Base-by-base conservation (phyloP, 441 rosid genomes). In the Gossypium lobatum region DNA sequence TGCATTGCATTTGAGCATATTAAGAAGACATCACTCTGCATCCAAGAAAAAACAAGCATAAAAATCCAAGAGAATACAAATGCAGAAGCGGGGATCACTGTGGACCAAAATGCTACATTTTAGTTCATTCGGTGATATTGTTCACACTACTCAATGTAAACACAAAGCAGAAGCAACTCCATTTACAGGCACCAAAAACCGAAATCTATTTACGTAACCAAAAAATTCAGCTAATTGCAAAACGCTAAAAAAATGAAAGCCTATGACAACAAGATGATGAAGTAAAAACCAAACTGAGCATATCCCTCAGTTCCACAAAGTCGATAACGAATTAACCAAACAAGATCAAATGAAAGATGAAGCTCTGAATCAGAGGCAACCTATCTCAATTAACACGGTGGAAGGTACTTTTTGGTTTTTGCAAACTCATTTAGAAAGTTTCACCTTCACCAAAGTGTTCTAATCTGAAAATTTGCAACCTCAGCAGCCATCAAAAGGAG, bases 1-100 rank as follows among this genome's bases (percentile, higher is more conserved):
- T 84, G 90, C 98, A 92, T 90, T 20, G 97, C 97, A 77, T 93
- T 93, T 70, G 96, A 87, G 87, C 97, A 90, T 77, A 93, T 90
- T 64, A 92, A 78, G 58, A 88, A 83, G 46, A 92, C 81, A 73
- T 93, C 98, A 74, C 86, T 86, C 98, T 93, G 93, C 89, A 87
- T 64, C 61, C 13, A 77, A 70, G 65, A 80, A 37, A 74, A 21
- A 60, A 54, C 10, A 65, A 75, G 57, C 65, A 54, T 64, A 61
- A 59, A 37, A 17, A 37, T 16, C 10, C 8, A 20, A 57, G 25
- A 13, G 39, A 4, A 20, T 16, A 21, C 1, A 4, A 57, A 37
- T 14, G 25, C 0, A 0, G 59, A 16, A 20, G 23, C 0, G 0
- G 45, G 53, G 58, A 16, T 48, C 17, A 52, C n/a, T 26, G 53